A percentile compares a stretch with the other conserved stretches of the same genome.
These are phyloP conservation scores for Suillus occidentalis DNA, from an alignment of 768 basidiomycete species.

Conservation along the genomic window DNA sequence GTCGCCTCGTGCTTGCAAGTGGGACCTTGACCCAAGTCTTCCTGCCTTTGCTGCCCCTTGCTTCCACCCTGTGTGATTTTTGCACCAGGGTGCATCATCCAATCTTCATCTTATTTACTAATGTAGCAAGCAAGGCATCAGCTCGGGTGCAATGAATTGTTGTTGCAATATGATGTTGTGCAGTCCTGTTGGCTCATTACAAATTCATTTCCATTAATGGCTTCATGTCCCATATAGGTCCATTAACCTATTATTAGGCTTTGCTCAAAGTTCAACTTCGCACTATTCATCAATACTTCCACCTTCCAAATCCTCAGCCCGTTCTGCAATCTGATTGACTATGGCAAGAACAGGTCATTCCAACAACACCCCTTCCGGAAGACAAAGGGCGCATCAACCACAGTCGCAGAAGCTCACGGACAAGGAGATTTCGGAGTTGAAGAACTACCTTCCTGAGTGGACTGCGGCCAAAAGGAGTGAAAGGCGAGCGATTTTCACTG, in stretches of 20 bases:
- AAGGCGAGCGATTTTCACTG: background rate
- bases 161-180: background rate
- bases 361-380: background rate
- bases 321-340: background rate
- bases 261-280: background rate
- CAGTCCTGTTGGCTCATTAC: too few species aligned
- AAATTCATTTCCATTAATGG: background rate
- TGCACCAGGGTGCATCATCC: too few species aligned
- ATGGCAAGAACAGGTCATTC: background rate
- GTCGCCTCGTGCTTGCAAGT: too few species aligned
- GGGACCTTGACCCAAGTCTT: too few species aligned
- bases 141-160: too few species aligned
- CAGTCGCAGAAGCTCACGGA: background rate
- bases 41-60: too few species aligned
- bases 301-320: background rate
- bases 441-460: background rate
- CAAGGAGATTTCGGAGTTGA: background rate
- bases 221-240: background rate
- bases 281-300: background rate
- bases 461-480: background rate
- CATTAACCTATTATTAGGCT: background rate
- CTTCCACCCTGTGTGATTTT: too few species aligned
- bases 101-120: too few species aligned
- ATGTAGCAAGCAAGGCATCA: too few species aligned
- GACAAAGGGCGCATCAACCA: background rate